These are phyloP conservation scores for Ophiobolus disseminans DNA, from an alignment of 2,329 filamentous ascomycete species.

Conservation along the genomic window DNA sequence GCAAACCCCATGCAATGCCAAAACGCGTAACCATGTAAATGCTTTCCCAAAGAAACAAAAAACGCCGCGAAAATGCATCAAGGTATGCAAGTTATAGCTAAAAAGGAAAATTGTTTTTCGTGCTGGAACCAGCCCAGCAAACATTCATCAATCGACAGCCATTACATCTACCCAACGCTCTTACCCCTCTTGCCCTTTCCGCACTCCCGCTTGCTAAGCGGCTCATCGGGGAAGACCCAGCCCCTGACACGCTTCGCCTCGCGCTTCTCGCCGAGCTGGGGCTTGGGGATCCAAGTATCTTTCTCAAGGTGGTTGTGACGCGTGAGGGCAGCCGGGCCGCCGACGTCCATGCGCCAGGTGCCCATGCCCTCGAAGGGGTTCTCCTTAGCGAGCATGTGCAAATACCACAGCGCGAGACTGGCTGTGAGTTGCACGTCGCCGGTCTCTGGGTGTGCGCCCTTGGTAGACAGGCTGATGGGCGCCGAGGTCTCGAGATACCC, in stretches of 20 bases:
- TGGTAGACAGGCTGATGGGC: slow-evolving; percentile 61
- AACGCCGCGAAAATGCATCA: background rate
- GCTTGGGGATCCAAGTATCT: slow-evolving; percentile 77
- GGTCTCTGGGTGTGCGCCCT: slow-evolving; percentile 41
- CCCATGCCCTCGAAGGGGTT: slow-evolving; percentile 66
- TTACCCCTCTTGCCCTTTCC: slow-evolving; percentile 44
- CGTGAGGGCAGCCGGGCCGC: slow-evolving; percentile 75
- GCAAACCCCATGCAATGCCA: no score
- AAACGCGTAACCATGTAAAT: background rate
- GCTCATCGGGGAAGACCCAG: slow-evolving; percentile 79
- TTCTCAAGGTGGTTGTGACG: slow-evolving; percentile 72
- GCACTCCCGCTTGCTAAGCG: slow-evolving; percentile 72
- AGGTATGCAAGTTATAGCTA: background rate
- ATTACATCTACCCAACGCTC: slow-evolving; percentile 20
- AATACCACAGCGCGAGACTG: slow-evolving; percentile 76
- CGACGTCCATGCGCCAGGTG: slow-evolving; percentile 74
- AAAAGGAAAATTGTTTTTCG: background rate
- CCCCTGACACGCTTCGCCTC: slow-evolving; percentile 76
- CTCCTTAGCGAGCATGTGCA: slow-evolving; percentile 74
- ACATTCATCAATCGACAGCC: background rate
- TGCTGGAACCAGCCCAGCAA: background rate
- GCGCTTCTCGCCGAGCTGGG: slow-evolving; percentile 75
- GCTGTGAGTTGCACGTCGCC: slow-evolving; percentile 67
- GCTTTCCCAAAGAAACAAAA: background rate
- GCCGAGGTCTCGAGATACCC: slow-evolving; percentile 81